These are phyloP conservation scores for Rhodofomes roseus DNA, from an alignment of 1,284 basidiomycete genomes.

Conservation along the genomic window DNA sequence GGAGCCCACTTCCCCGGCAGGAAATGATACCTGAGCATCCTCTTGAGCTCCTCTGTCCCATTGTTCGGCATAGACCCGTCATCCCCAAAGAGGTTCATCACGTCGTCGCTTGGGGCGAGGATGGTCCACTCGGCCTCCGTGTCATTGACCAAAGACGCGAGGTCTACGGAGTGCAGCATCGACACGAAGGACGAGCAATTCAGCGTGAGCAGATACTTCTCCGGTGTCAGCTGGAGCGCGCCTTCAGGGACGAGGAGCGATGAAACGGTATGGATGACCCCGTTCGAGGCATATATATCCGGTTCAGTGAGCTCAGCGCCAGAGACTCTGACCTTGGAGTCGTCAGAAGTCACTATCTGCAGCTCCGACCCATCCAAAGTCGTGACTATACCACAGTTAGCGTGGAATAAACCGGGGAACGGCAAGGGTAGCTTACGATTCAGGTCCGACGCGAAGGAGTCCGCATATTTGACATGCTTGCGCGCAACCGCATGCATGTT, in stretches of 20 bases:
- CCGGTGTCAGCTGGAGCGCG: conserved; percentile 80
- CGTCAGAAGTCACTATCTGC: conserved; percentile 47
- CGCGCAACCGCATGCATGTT: conserved; percentile 69
- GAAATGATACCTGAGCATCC: conserved; percentile 81
- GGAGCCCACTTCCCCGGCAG: conserved; percentile 73
- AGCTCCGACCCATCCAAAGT: conserved; percentile 69
- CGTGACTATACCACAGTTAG: conserved; percentile 45
- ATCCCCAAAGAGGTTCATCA: conserved; percentile 56
- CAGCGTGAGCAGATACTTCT: conserved; percentile 88
- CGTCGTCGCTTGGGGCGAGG: conserved; percentile 88
- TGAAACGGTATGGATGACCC: conserved; percentile 89
- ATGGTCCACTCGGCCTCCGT: conserved; percentile 73
- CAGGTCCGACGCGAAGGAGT: conserved; percentile 49
- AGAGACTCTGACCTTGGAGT: conserved; percentile 56
- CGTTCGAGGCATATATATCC: conserved; percentile 92
- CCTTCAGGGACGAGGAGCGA: conserved; percentile 77
- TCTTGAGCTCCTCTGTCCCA: conserved; percentile 66
- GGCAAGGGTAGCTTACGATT: conserved; percentile 44
- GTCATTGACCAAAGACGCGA: conserved; percentile 77
- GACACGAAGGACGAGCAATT: conserved; percentile 92
- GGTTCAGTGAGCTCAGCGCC: conserved; percentile 61
- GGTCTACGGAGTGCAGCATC: conserved; percentile 77
- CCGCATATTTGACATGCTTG: conserved; percentile 60
- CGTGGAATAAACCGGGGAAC: conserved; percentile 1
- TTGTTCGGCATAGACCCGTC: conserved; percentile 51